These are phyloP conservation scores for Aspergillus hiratsukae DNA, from an alignment of 2,329 filamentous ascomycete genomes.

Conservation along the genomic window DNA sequence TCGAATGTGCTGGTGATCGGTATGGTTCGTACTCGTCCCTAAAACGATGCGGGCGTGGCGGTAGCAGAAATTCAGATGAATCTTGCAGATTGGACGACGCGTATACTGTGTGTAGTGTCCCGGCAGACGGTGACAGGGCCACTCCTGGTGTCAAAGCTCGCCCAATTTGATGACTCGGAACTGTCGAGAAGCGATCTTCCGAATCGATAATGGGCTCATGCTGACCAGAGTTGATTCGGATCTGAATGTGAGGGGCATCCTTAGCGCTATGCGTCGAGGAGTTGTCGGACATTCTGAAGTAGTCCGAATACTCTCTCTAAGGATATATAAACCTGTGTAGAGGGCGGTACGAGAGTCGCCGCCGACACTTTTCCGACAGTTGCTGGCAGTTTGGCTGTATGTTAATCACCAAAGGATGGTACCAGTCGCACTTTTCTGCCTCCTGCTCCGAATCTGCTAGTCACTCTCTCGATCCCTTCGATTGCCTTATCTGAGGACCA, in stretches of 20 bases:
- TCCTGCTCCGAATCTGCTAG: not conserved
- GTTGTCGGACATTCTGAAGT: slow-evolving; percentile 11
- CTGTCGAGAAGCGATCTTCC: slow-evolving; percentile 22
- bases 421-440: not conserved
- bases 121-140: slow-evolving; percentile 19
- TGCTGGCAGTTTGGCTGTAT: not conserved
- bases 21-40: slow-evolving; percentile 48
- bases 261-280: slow-evolving; percentile 9
- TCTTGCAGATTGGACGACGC: slow-evolving; percentile 47
- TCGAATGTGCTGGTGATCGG: slow-evolving; percentile 48
- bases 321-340: not conserved
- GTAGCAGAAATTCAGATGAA: slow-evolving; percentile 36
- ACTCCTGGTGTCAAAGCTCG: slow-evolving; percentile 18
- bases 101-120: slow-evolving; percentile 41
- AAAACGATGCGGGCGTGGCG: slow-evolving; percentile 46
- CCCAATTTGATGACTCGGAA: slow-evolving; percentile 10
- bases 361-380: not conserved
- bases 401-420: not conserved
- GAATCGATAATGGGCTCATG: slow-evolving; percentile 48
- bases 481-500: not conserved
- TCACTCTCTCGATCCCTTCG: not conserved
- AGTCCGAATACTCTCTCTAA: not conserved
- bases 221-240: slow-evolving; percentile 60
- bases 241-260: slow-evolving; percentile 55
- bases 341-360: not conserved